Percentiles rank a stretch among this genome's conserved stretches.
Evolutionary conservation across 192 early-diverging fungal species (phyloP).

Genomic region (Coemansia sp.): DNA sequence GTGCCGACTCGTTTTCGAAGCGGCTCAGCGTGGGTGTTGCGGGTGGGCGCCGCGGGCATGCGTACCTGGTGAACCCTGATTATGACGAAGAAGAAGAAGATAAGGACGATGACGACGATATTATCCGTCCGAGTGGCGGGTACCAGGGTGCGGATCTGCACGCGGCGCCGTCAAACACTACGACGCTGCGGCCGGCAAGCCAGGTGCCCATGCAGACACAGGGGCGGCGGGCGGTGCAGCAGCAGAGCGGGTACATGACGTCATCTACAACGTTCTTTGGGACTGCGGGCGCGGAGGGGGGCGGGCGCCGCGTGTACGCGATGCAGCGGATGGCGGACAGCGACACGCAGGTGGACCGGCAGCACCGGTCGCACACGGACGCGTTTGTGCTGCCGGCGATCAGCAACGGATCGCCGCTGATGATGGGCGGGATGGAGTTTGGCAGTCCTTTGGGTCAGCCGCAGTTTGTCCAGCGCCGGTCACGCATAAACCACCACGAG

Average conservation of each 20-base stretch:
- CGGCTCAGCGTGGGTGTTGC: constrained; percentile 13
- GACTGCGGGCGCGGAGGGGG: neutral
- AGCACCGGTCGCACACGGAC: neutral
- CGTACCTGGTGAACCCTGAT: constrained; percentile 46
- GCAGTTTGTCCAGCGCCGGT: neutral
- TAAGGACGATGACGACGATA: neutral
- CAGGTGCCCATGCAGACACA: constrained; percentile 24
- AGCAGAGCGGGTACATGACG: neutral
- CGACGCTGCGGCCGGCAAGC: constrained; percentile 41
- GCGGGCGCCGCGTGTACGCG: constrained; percentile 10
- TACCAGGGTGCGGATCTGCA: constrained; percentile 26
- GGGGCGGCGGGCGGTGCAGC: neutral
- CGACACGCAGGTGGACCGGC: constrained; percentile 24
- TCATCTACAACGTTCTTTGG: constrained; percentile 2
- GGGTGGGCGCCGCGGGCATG: constrained; percentile 23
- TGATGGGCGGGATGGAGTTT: constrained; percentile 32
- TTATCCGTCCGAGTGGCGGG: no score
- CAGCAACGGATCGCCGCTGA: constrained; percentile 37
- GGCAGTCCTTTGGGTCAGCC: constrained; percentile 4
- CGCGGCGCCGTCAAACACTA: constrained; percentile 35
- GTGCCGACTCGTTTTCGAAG: constrained; percentile 30
- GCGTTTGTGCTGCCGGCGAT: constrained; percentile 34
- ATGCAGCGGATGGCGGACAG: constrained; percentile 32
- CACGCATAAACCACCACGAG: neutral
- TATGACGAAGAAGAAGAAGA: constrained; percentile 1